Evolutionary conservation across 1,284 basidiomycete species (phyloP), one percentile per base, ranked within the genome.

Genomic region (Malassezia japonica): DNA sequence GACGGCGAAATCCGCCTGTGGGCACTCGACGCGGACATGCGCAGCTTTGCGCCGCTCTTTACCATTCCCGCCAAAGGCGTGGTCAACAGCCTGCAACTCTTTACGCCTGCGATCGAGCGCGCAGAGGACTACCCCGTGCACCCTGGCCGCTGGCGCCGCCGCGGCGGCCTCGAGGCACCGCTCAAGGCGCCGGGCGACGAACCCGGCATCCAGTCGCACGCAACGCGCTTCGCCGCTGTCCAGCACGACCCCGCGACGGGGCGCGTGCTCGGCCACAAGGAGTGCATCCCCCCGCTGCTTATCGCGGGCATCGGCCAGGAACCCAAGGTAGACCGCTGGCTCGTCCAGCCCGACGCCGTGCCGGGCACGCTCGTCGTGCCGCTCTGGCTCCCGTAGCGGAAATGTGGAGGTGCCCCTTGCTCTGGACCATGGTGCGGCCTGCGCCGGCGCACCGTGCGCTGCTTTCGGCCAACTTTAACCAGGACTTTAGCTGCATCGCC

Each of bases 1-100:
- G 89, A 95, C 59, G 88, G 88, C 33, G 28, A 77, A 40, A 82
- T 98, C 63, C 82, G 85, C 25, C 75, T 98, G 64, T 99, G 92
- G 92, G 84, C 84, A 63, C 76, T 99, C 28, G 83, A 88, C 55
- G 61, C 79, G 1, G 82, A 81, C n/a, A 75, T 91, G 12, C 84
- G 82, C 66, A 83, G 83, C 0, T 94, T 96, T 74, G 74, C 79
- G 6, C 79, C 79, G 1, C 68, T 85, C 16, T 82, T 80, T 6
- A 79, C 77, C 1, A 74, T 94, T 15, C 74, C 81, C 0, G 82
- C 80, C 0, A 77, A 77, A 0, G 94, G 92, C 0, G 82, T 94
- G 44, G 77, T 96, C 65, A 99, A 98, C 75, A 87, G 86, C 6
- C 75, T 98, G 0, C 88, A 94, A 70, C 74, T 96, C 39, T 59